Evolutionary conservation across 345 rosid species (phyloP).

Genomic region (Litchi chinensis): DNA sequence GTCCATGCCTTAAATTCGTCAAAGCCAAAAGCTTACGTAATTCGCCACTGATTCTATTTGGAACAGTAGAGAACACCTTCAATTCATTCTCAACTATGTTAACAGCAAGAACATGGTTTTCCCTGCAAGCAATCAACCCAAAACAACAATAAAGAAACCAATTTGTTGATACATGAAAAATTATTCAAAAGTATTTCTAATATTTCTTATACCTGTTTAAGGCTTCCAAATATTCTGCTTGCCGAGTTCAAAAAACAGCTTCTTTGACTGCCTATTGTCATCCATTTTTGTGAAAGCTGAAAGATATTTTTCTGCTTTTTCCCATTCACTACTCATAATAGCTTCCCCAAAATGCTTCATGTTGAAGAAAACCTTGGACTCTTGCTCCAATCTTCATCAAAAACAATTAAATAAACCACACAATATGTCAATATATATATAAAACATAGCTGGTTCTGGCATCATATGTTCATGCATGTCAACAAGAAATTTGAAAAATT

Average conservation of each 20-base stretch:
- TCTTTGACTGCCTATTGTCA: slow-evolving; percentile 30
- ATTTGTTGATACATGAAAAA: too few species aligned
- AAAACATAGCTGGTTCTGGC: background rate
- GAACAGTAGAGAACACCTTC: background rate
- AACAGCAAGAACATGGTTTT: background rate
- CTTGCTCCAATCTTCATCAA: slow-evolving; percentile 39
- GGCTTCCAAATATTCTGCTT: slow-evolving; percentile 24
- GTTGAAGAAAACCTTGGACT: slow-evolving; percentile 36
- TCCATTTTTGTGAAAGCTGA: slow-evolving; percentile 36
- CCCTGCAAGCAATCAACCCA: background rate
- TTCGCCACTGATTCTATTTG: background rate
- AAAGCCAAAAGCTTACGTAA: background rate
- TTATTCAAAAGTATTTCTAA: too few species aligned
- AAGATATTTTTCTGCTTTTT: slow-evolving; percentile 38
- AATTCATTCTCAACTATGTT: slow-evolving; percentile 2
- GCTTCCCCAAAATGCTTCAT: slow-evolving; percentile 24
- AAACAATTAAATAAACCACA: background rate
- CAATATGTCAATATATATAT: too few species aligned
- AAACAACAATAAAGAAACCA: slow-evolving; percentile 2
- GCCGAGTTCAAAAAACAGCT: slow-evolving; percentile 31
- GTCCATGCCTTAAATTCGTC: slow-evolving; percentile 19
- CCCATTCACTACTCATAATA: slow-evolving; percentile 34
- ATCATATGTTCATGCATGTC: background rate
- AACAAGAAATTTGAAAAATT: too few species aligned
- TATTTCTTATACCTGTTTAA: background rate